Evolutionary conservation across 2,329 filamentous ascomycete species (phyloP), one percentile per base, ranked within the genome.

Genomic region (Calonectria hawksworthii): DNA sequence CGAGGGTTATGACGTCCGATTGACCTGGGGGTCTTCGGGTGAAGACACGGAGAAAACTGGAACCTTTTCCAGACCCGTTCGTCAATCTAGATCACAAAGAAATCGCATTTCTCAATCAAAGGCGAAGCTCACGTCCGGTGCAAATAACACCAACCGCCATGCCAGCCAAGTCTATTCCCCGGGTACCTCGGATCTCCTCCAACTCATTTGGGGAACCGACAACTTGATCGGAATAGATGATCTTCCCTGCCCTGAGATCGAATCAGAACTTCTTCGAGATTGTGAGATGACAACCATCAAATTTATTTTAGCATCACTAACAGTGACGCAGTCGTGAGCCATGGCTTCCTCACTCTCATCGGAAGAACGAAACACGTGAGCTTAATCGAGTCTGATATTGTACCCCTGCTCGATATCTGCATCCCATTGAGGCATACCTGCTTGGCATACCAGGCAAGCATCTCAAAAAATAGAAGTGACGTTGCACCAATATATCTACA

Each of bases 371-470:
- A 52, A 21, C 14, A 38, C 1, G 54, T 18, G 9, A 73, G 41
- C 21, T 30, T 73, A 6, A 14, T 73, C 4, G 41, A 51, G 34
- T 34, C 52, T n/a, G 64, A 68, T 23, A 61, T 73, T 23, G 23
- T 73, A 18, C 70, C 70, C 16, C 30, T 68, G 8, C 61, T 56
- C 10, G 54, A 64, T 14, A 47, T 0, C 1, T 73, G 64, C 11
- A 13, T n/a, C 3, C 41, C 70, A 2, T 36, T 73, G 14, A 44
- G 65, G 9, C 52, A 73, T 13, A 54, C 54, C 4, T 73, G 44
- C 4, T n/a, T 73, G 13, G 70, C 70, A 2, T 73, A 73, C 21
- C 70, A 73, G 23, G 70, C 70, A 52, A 73, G 64, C 11, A 14
- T 73, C 21, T 56, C 51, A 10, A 44, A 44, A 9, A 50, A 64